Evolutionary conservation across 331 rosid species (phyloP), one percentile per base, ranked within the genome.

Genomic region (Acacia pycnantha): DNA sequence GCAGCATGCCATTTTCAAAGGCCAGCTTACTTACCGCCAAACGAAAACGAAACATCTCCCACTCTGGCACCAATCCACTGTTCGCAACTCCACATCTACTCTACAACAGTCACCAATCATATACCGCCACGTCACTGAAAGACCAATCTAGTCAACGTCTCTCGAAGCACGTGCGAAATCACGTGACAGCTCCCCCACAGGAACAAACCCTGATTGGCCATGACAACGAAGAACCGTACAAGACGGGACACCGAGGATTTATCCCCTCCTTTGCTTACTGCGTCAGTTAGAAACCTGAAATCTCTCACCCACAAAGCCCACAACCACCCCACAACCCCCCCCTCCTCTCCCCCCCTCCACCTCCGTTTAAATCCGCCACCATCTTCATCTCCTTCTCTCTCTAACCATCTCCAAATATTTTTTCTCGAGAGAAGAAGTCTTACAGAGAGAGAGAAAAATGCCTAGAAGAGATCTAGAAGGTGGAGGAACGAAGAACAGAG

Each of bases 391-490:
- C 67, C 79, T 81, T 21, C 70, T 13, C 21, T 11, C 35, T 31
- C 43, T 31, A 64, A 24, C 33, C 33, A 3, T 22, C 67, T 27
- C 9, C 67, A 37, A 37, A 37, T 37, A 61, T 12, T 26, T 43
- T 79, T 67, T 82, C 79, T 44, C 73, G 26, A 18, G 66, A 51
- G 56, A 50, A 68, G 64, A 62, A 79, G 61, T 79, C 26, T 26
- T 35, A n/a, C n/a, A 56, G 27, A 77, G 26, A 78, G 53, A 51
- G 41, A 76, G 26, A 78, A 21, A 69, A 11, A 93, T 90, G 96
- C 48, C 86, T 24, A 61, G 79, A 68, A 89, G 91, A 85, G 97
- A 88, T 85, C 74, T 85, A 21, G 97, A 93, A 73, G 87, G 93
- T 40, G 86, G 86, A 4, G 88, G 74, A 47, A 82, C 62, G 41